Evolutionary conservation across 176 grass and related monocot species (phyloP).

Genomic region (Phoenix dactylifera): DNA sequence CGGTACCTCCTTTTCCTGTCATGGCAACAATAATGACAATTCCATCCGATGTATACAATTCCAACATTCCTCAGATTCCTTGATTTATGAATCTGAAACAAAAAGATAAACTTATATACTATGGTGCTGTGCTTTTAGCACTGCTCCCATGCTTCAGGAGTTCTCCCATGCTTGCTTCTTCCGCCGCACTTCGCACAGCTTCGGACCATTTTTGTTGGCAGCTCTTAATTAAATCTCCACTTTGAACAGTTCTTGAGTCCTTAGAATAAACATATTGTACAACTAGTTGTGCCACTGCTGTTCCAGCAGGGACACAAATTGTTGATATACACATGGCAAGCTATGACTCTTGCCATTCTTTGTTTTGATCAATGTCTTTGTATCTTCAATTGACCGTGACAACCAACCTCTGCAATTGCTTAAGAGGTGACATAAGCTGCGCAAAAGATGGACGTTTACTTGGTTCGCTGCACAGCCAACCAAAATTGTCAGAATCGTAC

Average conservation of each 20-base stretch:
- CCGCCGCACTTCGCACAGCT: slow-evolving; percentile 43
- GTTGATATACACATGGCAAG: slow-evolving; percentile 6
- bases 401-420: slow-evolving; percentile 61
- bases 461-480: slow-evolving; percentile 46
- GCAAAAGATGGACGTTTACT: slow-evolving; percentile 80
- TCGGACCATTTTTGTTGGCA: slow-evolving; percentile 8
- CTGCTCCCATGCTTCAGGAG: not conserved
- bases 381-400: slow-evolving; percentile 15
- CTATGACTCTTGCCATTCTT: not conserved
- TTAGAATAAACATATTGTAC: slow-evolving; percentile 14
- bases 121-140: slow-evolving; percentile 5
- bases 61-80: slow-evolving; percentile 7
- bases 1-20: not conserved
- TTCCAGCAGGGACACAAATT: slow-evolving; percentile 14
- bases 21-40: slow-evolving; percentile 11
- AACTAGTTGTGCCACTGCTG: slow-evolving; percentile 14
- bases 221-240: not conserved
- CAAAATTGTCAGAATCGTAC: no score
- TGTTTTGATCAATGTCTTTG: slow-evolving; percentile 4
- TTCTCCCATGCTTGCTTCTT: slow-evolving; percentile 13
- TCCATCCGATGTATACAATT: slow-evolving; percentile 4
- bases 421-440: slow-evolving; percentile 65
- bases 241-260: slow-evolving; percentile 11
- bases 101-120: slow-evolving; percentile 18
- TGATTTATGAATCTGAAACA: slow-evolving; percentile 20